Base-by-base conservation (phyloP, 495 filamentous ascomycete genomes). In the Alectoria sarmentosa region DNA sequence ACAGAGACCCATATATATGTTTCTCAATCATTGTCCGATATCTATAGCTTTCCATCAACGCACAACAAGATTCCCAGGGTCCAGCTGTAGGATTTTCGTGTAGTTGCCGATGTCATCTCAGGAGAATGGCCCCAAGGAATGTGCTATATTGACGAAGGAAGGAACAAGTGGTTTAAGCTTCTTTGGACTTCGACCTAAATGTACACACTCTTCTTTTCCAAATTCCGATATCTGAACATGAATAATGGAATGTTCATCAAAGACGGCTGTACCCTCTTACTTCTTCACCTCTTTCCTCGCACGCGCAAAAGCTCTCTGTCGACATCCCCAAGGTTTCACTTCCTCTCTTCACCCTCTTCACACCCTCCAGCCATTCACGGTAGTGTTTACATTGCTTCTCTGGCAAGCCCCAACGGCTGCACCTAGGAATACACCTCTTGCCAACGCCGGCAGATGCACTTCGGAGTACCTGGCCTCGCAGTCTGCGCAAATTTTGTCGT, bases 151-250 rank as follows among this genome's bases (percentile, higher is more conserved):
- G 9, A 54, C 26, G 49, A 8, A 54, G 49, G 49, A 55, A 21
- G 2, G 30, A 55, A 30, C 30, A 55, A 55, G 30, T 34, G 52
- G 14, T 55, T 55, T 55, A 55, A 55, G 52, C 52, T 55, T 55
- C 52, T 34, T 55, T 55, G 30, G 17, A 55, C 52, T 15, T 55
- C 30, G 3, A 34, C 52, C 8, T 8, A 32, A 32, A 34, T 0
- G 11, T 9, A 6, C 1, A 21, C 28, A 9, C 13, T 19, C 10
- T 6, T 54, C 13, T 17, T 49, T 15, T 30, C 49, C 7, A 49
- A 49, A 1, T 23, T 19, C 5, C 19, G 11, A 48, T 3, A 3
- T 46, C n/a, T 48, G 46, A n/a, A 48, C 46, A 26, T 26, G 10
- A 48, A 11, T 14, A 23, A 48, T 48, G 10, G 5, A 30, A 19